Conservation (phyloP, 176 grass and related monocot species). For the Oryza glaberrima region DNA sequence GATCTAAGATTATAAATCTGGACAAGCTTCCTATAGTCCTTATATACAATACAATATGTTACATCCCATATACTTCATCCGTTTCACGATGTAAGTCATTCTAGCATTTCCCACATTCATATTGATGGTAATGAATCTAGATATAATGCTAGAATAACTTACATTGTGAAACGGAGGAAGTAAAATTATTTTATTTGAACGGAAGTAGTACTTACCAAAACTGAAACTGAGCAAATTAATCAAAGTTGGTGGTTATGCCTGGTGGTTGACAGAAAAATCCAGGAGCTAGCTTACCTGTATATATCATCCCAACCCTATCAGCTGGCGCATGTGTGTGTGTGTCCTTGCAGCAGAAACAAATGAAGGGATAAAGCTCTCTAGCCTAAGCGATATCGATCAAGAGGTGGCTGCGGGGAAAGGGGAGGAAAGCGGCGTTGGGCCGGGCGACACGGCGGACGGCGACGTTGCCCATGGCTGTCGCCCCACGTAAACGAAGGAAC, state of each 20-base stretch:
- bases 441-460: neutral
- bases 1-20: too few relatives aligned
- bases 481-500: neutral
- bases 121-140: too few relatives aligned
- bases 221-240: neutral
- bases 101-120: accelerated
- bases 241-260: neutral
- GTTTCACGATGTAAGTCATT: too few relatives aligned
- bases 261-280: neutral
- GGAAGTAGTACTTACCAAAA: neutral
- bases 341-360: neutral
- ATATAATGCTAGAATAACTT: too few relatives aligned
- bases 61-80: too few relatives aligned
- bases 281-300: neutral
- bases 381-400: neutral
- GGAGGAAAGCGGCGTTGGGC: neutral
- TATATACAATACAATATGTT: too few relatives aligned
- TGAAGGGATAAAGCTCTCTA: neutral
- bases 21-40: too few relatives aligned
- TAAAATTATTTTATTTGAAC: too few relatives aligned
- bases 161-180: too few relatives aligned
- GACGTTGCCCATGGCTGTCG: neutral
- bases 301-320: neutral
- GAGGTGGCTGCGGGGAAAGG: neutral
- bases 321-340: neutral